A percentile compares a stretch with the other conserved stretches of the same genome.
These are phyloP conservation scores for Solanum chacoense DNA, from an alignment of 305 asterid species.

Conservation along the genomic window DNA sequence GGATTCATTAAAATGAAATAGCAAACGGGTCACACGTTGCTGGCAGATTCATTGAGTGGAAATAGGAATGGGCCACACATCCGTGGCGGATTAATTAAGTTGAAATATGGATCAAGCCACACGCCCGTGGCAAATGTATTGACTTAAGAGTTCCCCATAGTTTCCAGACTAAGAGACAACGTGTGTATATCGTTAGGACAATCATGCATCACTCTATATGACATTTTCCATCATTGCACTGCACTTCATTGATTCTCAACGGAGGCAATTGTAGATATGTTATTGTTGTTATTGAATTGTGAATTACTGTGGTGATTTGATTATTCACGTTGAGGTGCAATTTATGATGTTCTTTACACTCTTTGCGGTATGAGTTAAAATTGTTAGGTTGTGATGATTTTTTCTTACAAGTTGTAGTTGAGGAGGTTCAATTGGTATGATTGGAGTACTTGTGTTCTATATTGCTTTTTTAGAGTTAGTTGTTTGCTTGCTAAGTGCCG, in stretches of 20 bases:
- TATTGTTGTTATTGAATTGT: not conserved
- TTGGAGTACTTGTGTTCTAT: not conserved
- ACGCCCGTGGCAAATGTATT: not conserved
- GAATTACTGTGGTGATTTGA: not conserved
- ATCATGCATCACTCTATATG: not conserved
- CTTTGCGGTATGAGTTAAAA: not conserved
- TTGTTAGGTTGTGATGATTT: not conserved
- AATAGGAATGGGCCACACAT: not conserved
- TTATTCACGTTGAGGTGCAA: not conserved
- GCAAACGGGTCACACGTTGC: not conserved
- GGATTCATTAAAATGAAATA: not conserved
- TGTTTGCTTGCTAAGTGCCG: not conserved
- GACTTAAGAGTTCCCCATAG: not conserved
- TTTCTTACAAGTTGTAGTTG: not conserved
- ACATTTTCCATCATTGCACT: not conserved
- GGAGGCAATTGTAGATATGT: not conserved
- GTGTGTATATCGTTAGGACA: not conserved
- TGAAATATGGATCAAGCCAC: not conserved
- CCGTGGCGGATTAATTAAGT: not conserved
- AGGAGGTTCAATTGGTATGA: not conserved
- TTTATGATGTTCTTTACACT: no score
- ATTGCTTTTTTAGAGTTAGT: not conserved
- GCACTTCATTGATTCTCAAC: not conserved
- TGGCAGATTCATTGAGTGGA: not conserved
- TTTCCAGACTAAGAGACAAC: not conserved